Base-by-base conservation (phyloP, 176 grass and related monocot species). In the Pontederia crassipes region DNA sequence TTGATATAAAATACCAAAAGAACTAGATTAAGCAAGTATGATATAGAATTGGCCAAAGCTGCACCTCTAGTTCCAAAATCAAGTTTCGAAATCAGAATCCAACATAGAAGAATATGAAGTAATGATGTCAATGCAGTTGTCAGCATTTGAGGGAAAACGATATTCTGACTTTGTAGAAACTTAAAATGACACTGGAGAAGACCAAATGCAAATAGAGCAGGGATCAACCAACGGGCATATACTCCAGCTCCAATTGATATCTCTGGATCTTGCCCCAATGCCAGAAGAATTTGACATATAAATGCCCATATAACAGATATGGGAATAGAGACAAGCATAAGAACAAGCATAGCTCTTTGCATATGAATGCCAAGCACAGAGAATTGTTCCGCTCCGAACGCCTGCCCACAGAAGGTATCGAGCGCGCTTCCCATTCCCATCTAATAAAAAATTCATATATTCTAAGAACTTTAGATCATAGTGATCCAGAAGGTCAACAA, bases 321-420 rank as follows among this genome's bases (percentile, higher is more conserved):
- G 11, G 80, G 85, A 20, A 80, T 57, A 52, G 77, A 74, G 56
- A 55, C 77, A 27, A 75, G 15, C 57, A 79, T 81, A 15, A 89
- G 85, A 52, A 77, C 65, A 62, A 80, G 47, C 68, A 83, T 89
- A 46, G 85, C 79, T 18, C 85, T 77, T 65, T 88, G 82, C 60
- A 78, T 88, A 69, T 75, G 79, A 12, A 83, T 80, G 48, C 80
- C 66, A 54, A 89, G 62, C 70, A 71, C 80, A 66, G 80, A 77
- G 55, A 77, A 80, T 46, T 80, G 80, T 68, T 89, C 71, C 66
- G 77, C 85, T 74, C 85, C 85, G 20, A 74, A 88, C 47, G 85
- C 80, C 57, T 89, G 85, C n/a, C 85, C 80, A 48, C 85, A 89
- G 14, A 89, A 65, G 18, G 85, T 89, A 67, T 89, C 85, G 74